A percentile compares a stretch with the other conserved stretches of the same genome.
These are phyloP conservation scores for Phallus indusiatus DNA, from an alignment of 768 basidiomycete genomes.

Conservation along the genomic window DNA sequence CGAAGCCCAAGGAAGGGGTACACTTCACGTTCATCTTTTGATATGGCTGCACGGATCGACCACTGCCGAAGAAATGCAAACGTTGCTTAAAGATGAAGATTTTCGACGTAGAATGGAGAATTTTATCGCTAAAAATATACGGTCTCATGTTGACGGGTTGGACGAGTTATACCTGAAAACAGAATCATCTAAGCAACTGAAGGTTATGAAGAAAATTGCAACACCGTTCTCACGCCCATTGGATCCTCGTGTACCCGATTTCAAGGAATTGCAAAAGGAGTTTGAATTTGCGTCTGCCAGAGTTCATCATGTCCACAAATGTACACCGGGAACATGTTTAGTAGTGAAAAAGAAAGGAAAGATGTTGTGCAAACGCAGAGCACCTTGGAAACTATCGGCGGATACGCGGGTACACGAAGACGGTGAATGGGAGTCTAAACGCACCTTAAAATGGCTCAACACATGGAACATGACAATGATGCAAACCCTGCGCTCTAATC, in stretches of 20 bases:
- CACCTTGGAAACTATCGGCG: conserved; percentile 14
- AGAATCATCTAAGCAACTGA: too few relatives aligned
- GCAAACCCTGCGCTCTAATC: conserved; percentile 25
- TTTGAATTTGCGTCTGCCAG: conserved; percentile 12
- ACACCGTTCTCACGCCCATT: conserved; percentile 23
- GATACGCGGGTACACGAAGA: conserved; percentile 10
- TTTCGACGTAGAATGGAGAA: conserved; percentile 21
- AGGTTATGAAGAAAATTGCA: conserved; percentile 16
- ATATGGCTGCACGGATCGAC: conserved; percentile 20
- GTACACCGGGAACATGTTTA: conserved; percentile 19
- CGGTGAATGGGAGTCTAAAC: conserved; percentile 14
- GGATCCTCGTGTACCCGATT: conserved; percentile 18
- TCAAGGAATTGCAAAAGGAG: neutral
- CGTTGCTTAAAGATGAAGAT: neutral
- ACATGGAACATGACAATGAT: conserved; percentile 20
- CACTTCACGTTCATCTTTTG: conserved; percentile 25
- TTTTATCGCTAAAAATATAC: conserved; percentile 24
- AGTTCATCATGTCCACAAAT: conserved; percentile 29
- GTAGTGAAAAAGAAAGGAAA: conserved; percentile 7
- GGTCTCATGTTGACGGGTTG: too few relatives aligned
- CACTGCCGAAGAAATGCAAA: conserved; percentile 15
- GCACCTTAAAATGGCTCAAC: conserved; percentile 15
- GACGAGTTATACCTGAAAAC: too few relatives aligned
- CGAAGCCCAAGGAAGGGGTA: conserved; percentile 21
- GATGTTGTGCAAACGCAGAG: conserved; percentile 24